These are phyloP conservation scores for Laetiporus sulphureus DNA, from an alignment of 1,284 basidiomycete species.

Conservation along the genomic window DNA sequence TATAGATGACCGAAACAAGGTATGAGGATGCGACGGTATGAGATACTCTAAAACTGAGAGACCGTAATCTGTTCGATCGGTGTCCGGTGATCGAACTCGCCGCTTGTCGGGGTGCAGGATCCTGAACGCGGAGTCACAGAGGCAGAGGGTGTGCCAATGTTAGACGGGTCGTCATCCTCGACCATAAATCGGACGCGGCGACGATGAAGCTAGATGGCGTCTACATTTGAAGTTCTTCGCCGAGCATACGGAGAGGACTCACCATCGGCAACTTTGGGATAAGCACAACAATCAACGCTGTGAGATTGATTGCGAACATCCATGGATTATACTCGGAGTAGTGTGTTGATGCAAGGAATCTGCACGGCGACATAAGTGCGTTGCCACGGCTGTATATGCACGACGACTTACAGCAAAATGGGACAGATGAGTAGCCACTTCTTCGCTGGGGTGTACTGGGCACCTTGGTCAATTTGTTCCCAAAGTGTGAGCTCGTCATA, in stretches of 20 bases:
- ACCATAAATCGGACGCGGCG: constrained; percentile 72
- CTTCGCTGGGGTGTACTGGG: constrained; percentile 97
- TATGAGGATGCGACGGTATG: background rate
- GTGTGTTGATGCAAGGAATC: constrained; percentile 95
- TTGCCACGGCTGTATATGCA: constrained; percentile 1
- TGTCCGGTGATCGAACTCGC: constrained; percentile 13
- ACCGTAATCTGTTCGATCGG: constrained; percentile 26
- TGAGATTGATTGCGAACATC: constrained; percentile 89
- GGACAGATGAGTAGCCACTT: constrained; percentile 96
- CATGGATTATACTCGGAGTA: constrained; percentile 95
- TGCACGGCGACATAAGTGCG: constrained; percentile 26
- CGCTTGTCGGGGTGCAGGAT: constrained; percentile 21
- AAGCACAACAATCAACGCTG: constrained; percentile 78
- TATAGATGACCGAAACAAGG: background rate
- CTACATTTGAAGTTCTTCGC: too few species aligned
- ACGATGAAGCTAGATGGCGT: constrained; percentile 62
- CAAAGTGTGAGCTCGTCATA: constrained; percentile 97
- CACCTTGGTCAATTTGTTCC: constrained; percentile 99
- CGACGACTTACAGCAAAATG: constrained; percentile 72
- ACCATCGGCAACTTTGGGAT: constrained; percentile 96
- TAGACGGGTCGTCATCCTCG: constrained; percentile 42
- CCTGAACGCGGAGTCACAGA: constrained; percentile 38
- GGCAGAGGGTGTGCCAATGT: constrained; percentile 58
- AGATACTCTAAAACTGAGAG: constrained; percentile 25
- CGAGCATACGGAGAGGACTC: constrained; percentile 18